phyloP scores from a whole-genome alignment of 768 basidiomycete genomes.

The Tubosaeta brunneosetosa region DNA sequence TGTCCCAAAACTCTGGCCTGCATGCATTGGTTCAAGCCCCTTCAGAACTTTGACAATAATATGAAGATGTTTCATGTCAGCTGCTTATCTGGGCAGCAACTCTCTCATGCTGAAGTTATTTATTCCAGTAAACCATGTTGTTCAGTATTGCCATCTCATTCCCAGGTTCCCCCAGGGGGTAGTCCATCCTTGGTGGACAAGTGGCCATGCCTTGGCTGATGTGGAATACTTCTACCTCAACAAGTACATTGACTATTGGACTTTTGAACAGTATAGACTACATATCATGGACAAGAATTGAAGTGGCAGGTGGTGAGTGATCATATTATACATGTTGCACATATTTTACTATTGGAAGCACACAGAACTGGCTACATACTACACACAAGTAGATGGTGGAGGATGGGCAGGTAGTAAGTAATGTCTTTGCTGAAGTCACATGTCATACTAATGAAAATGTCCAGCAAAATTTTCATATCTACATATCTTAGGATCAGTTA shows the following conservation, averaged over 20 bases:
- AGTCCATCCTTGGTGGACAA: background rate
- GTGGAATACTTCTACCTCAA: background rate
- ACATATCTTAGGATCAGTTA: too few species aligned
- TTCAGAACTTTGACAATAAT: background rate
- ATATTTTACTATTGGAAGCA: too few species aligned
- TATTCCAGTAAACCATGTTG: background rate
- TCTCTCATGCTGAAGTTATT: background rate
- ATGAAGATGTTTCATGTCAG: background rate
- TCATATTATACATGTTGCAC: background rate
- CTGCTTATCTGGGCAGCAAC: background rate
- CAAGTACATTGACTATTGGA: background rate
- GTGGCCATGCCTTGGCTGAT: background rate
- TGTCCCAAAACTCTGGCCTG: conserved; percentile 21
- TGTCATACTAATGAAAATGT: too few species aligned
- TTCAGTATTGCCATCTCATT: background rate
- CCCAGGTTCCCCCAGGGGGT: background rate
- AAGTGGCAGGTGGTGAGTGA: background rate
- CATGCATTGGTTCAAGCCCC: background rate
- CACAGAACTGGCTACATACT: too few species aligned
- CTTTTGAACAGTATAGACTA: background rate
- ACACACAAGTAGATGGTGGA: too few species aligned
- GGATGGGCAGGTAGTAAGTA: too few species aligned
- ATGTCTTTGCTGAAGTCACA: too few species aligned
- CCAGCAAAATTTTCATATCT: too few species aligned
- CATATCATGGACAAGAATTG: background rate